Evolutionary conservation across 129 eudicot species (phyloP).

Genomic region (Pittosporum tobira): DNA sequence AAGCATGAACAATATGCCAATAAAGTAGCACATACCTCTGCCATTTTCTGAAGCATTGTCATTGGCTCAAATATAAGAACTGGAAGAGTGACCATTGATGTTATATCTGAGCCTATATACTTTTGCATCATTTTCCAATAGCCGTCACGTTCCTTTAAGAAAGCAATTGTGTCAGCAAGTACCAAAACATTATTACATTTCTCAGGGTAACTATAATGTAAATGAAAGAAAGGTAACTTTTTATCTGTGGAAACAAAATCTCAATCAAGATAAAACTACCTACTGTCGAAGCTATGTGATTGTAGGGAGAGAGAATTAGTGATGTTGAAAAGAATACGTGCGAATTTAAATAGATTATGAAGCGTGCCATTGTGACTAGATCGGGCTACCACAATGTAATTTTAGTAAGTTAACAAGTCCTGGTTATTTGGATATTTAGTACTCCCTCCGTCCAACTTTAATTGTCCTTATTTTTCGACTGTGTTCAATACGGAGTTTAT

Average conservation of each 20-base stretch:
- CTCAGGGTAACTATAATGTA: not conserved
- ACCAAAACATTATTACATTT: not conserved
- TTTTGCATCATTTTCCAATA: constrained; percentile 99
- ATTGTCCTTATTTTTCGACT: too few species aligned
- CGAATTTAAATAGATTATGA: too few species aligned
- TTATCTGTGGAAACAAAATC: not conserved
- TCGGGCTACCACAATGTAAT: too few species aligned
- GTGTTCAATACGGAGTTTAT: too few species aligned
- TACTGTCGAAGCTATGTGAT: too few species aligned
- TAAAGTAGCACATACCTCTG: constrained; percentile 57
- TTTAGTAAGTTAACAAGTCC: too few species aligned
- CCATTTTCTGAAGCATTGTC: constrained; percentile 96
- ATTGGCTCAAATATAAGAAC: constrained; percentile 93
- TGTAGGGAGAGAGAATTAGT: too few species aligned
- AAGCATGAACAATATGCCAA: not conserved
- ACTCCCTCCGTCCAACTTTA: too few species aligned
- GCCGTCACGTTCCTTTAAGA: constrained; percentile 74
- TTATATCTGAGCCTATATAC: constrained; percentile 79
- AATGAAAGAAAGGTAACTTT: not conserved
- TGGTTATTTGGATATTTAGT: too few species aligned
- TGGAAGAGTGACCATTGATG: constrained; percentile 92
- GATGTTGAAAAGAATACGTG: too few species aligned
- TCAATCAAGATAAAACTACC: not conserved
- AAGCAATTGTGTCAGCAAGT: not conserved
- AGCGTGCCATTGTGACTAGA: too few species aligned